Base-by-base conservation (phyloP, 805 yeast genomes). In the Cyberlindnera euphorbiiphila region DNA sequence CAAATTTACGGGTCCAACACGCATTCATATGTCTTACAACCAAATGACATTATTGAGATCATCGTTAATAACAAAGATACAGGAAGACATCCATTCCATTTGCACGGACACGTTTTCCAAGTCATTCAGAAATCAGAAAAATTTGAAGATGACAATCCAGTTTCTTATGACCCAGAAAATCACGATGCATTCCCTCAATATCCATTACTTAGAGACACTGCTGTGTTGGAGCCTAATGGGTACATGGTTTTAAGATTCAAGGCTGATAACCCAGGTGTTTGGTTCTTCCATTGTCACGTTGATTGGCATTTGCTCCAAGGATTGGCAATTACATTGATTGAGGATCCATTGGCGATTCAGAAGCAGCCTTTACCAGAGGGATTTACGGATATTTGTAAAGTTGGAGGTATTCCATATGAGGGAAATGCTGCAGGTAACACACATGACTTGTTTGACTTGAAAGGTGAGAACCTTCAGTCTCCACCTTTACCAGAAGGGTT, bases 271-370 rank as follows among this genome's bases (percentile, higher is more conserved):
- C 98, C 98, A 22, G 98, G 98, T 69, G 89, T 89, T 29, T 91
- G 98, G 98, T 76, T 81, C 62, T 93, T 93, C 94, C 98, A 91
- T 68, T 91, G 98, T 66, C 98, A 91, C 62, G 84, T 93, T 56
- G 98, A 93, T 62, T 91, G 98, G 98, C 98, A 93, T 68, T 74
- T 91, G 71, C 74, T 80, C 56, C 98, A 93, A 69, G 98, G 98
- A 56, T 74, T 91, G 53, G 95, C 95, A 10, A 53, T 88, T 39
- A 69, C 72, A 9, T 66, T 93, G 29, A 66, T 91, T 37, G 98
- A 91, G 66, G 96, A 87, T 39, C 98, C 98, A 20, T 50, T 60
- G 9, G 71, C 71, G 39, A 69, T 91, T 34, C 59, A 68, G 41
- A 37, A 55, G 18, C 69, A 68, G 36, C 37, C 56, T 9, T 53